A percentile compares a stretch with the other conserved stretches of the same genome.
phyloP scores from a whole-genome alignment of 805 yeast genomes.

The Kodamaea neixiangensis region DNA sequence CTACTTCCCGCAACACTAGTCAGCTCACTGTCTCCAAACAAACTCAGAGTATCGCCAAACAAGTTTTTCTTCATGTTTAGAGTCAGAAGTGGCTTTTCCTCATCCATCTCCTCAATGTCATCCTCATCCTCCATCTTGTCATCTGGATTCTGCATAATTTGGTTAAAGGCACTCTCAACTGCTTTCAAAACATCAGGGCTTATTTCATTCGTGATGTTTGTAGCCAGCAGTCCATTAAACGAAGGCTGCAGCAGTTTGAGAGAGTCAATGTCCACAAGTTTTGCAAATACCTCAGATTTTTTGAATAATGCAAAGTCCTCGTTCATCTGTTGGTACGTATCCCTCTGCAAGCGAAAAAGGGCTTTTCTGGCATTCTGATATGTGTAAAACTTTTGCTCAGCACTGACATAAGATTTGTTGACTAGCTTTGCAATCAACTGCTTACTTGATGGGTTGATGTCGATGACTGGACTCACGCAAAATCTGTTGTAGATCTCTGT shows the following conservation, averaged over 20 bases:
- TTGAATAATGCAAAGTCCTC: conserved; percentile 62
- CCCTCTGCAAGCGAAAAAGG: conserved; percentile 59
- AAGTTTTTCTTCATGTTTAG: conserved; percentile 17
- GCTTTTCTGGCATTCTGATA: conserved; percentile 60
- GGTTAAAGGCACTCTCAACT: conserved; percentile 66
- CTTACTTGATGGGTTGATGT: conserved; percentile 8
- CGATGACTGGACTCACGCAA: conserved; percentile 2
- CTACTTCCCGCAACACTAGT: conserved; percentile 13
- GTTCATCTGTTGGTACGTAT: conserved; percentile 52
- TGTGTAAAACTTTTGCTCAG: conserved; percentile 14
- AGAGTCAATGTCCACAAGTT: conserved; percentile 22
- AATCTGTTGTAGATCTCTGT: conserved; percentile 47
- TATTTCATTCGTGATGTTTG: not conserved
- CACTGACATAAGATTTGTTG: not conserved
- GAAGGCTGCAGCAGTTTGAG: not conserved
- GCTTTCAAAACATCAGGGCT: conserved; percentile 55
- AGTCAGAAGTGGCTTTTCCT: conserved; percentile 10
- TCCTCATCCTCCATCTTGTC: conserved; percentile 4
- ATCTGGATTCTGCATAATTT: conserved; percentile 46
- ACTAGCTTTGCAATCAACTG: conserved; percentile 10
- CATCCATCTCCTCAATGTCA: not conserved
- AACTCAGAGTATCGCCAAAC: conserved; percentile 28
- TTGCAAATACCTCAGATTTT: conserved; percentile 53
- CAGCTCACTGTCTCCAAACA: conserved; percentile 27
- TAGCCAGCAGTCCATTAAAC: not conserved